phyloP scores from a whole-genome alignment of 176 grass and related monocot genomes.

The Ampelocalamus luodianensis region DNA sequence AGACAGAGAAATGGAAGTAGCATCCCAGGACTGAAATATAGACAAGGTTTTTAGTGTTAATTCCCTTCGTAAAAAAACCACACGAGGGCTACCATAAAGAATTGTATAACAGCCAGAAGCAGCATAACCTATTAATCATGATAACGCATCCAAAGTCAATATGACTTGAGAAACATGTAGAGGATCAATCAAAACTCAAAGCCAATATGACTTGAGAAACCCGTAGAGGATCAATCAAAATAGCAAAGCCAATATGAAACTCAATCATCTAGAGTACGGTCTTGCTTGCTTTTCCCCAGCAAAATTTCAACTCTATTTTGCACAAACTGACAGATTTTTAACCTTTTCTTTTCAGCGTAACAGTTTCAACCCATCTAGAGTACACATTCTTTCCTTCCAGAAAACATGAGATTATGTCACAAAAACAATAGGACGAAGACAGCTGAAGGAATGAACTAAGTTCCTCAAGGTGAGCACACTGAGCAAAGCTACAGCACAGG shows the following conservation, averaged over 20 bases:
- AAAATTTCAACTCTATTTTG: neutral
- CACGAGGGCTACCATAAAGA: neutral
- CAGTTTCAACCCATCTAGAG: neutral
- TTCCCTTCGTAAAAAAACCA: neutral
- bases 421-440: neutral
- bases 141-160: neutral
- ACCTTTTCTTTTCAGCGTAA: neutral
- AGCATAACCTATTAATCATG: neutral
- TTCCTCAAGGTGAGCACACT: neutral
- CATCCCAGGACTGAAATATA: constrained; percentile 85
- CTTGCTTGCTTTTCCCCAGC: neutral
- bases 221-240: too few relatives aligned
- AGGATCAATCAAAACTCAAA: neutral
- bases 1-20: constrained; percentile 89
- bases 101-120: neutral
- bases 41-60: neutral
- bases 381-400: neutral
- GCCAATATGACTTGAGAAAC: neutral
- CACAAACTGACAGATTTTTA: neutral
- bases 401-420: neutral
- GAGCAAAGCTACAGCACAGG: neutral
- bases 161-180: neutral
- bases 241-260: too few relatives aligned
- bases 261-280: too few relatives aligned
- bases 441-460: neutral